Base-by-base conservation (phyloP, 2,329 filamentous ascomycete genomes). In the Boeremia lycopersici region DNA sequence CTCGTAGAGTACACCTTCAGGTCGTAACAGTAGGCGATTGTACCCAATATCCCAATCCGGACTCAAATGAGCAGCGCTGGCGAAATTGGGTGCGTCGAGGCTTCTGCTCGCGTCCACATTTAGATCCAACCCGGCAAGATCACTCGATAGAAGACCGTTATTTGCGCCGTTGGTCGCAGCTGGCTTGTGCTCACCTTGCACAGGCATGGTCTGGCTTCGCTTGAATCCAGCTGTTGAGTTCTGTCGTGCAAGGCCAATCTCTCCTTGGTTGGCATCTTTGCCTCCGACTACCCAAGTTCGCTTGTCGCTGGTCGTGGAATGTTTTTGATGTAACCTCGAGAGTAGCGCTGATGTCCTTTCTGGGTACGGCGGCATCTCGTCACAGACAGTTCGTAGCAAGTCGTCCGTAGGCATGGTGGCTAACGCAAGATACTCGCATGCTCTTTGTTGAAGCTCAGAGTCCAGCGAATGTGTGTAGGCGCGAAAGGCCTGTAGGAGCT, bases 311-410 rank as follows among this genome's bases (percentile, higher is more conserved):
- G 91, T 95, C 57, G 89, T 90, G 42, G 89, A 90, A 68, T 96
- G 92, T 78, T 96, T 98, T 76, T 96, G 92, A 76, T 99, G 93
- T 44, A 99, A 82, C 53, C 95, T 85, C 34, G 93, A 97, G 10
- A 99, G 81, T 26, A 99, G 81, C 1, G 95, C 93, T 5, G 95
- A 98, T 54, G 96, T 88, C 56, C 96, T 84, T 74, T 99, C 93
- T 0, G 95, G 96, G 77, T 98, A 99, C 0, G 95, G 93, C 2
- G 95, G 95, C 96, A 99, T 99, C 74, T 99, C 95, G 66, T 99
- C 95, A 74, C 93, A 96, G 6, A 99, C 88, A 0, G 95, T 98
- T 46, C 95, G 86, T 11, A 99, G 81, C 6, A 99, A 83, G 62
- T 98, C 93, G 67, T 99, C 95, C 0, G 91, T 91, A 0, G 91